A percentile compares a stretch with the other conserved stretches of the same genome.
Evolutionary conservation across 352 stramenopile genomes (phyloP).

Genomic region (Phytophthora fragariaefolia): DNA sequence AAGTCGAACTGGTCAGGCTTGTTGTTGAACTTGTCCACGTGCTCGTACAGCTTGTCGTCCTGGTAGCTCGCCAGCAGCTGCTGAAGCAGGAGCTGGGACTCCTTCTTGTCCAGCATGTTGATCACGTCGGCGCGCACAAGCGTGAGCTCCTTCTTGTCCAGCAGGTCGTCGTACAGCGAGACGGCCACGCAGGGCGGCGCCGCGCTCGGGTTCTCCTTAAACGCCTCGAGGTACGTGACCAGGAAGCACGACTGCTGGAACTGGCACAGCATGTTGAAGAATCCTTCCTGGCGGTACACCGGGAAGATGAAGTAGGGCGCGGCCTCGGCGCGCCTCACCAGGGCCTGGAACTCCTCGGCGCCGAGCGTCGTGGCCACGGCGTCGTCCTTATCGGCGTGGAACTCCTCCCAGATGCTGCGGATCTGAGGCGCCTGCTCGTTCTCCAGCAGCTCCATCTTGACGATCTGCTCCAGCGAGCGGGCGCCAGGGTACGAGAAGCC

Average conservation of each 20-base stretch:
- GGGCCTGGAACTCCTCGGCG: slow-evolving; percentile 42
- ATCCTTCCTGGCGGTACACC: slow-evolving; percentile 84
- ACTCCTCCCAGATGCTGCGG: slow-evolving; percentile 78
- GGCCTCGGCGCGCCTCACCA: slow-evolving; percentile 57
- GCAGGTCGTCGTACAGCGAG: slow-evolving; percentile 81
- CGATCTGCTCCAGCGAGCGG: slow-evolving; percentile 78
- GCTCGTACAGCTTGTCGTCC: slow-evolving; percentile 69
- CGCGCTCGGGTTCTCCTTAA: slow-evolving; percentile 82
- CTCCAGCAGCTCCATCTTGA: slow-evolving; percentile 85
- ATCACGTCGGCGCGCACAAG: slow-evolving; percentile 84
- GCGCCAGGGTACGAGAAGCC: slow-evolving; percentile 89
- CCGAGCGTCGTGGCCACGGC: slow-evolving; percentile 62
- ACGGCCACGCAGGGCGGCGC: slow-evolving; percentile 83
- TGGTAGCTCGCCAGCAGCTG: slow-evolving; percentile 75
- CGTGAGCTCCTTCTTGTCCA: slow-evolving; percentile 74
- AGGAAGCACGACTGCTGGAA: slow-evolving; percentile 91
- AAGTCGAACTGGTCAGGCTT: slow-evolving; percentile 86
- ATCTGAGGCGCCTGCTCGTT: slow-evolving; percentile 69
- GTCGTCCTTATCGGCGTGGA: slow-evolving; percentile 80
- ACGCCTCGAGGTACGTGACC: slow-evolving; percentile 87
- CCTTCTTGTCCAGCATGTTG: slow-evolving; percentile 88
- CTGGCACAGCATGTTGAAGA: slow-evolving; percentile 91
- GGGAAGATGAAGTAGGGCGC: slow-evolving; percentile 86
- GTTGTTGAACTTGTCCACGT: slow-evolving; percentile 90
- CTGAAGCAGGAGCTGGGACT: slow-evolving; percentile 71